These are phyloP conservation scores for Drechslera avenae DNA, from an alignment of 2,329 filamentous ascomycete genomes.

Conservation along the genomic window DNA sequence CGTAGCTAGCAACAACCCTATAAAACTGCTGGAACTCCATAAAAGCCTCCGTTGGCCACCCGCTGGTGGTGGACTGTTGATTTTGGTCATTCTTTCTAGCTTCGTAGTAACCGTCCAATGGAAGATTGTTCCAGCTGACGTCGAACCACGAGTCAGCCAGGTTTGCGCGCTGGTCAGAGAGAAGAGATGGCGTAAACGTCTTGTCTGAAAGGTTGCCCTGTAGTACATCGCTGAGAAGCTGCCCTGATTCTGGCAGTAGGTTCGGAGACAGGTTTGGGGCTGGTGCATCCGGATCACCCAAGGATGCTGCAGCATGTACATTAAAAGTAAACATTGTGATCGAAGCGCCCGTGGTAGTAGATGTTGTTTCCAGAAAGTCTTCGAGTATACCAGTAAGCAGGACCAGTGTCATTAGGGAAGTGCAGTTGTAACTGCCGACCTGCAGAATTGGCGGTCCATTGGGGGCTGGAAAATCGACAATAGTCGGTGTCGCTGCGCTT, in stretches of 20 bases:
- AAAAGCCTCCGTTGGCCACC: conserved; percentile 68
- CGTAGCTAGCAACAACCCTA: conserved; percentile 62
- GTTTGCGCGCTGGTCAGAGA: conserved; percentile 59
- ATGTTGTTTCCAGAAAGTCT: conserved; percentile 60
- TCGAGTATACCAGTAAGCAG: conserved; percentile 56
- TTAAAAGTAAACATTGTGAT: conserved; percentile 62
- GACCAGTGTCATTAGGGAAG: conserved; percentile 57
- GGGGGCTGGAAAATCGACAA: conserved; percentile 26
- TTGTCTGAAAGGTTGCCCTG: conserved; percentile 55
- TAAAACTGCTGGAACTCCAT: conserved; percentile 61
- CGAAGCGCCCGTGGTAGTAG: conserved; percentile 61
- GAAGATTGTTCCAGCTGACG: conserved; percentile 47
- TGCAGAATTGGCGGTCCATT: conserved; percentile 46
- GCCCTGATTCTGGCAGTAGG: conserved; percentile 52
- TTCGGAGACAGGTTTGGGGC: conserved; percentile 49
- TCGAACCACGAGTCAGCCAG: conserved; percentile 65
- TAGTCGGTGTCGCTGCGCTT: conserved; percentile 18
- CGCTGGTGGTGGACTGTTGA: conserved; percentile 57
- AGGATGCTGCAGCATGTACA: conserved; percentile 59
- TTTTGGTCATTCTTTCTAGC: conserved; percentile 46
- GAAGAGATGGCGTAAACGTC: conserved; percentile 59
- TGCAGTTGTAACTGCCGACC: conserved; percentile 61
- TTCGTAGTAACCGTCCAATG: conserved; percentile 60
- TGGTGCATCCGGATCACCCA: conserved; percentile 47
- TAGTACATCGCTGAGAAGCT: conserved; percentile 56